Evolutionary conservation across 1,284 basidiomycete genomes (phyloP).

Genomic region (Rhodotorula mucilaginosa): DNA sequence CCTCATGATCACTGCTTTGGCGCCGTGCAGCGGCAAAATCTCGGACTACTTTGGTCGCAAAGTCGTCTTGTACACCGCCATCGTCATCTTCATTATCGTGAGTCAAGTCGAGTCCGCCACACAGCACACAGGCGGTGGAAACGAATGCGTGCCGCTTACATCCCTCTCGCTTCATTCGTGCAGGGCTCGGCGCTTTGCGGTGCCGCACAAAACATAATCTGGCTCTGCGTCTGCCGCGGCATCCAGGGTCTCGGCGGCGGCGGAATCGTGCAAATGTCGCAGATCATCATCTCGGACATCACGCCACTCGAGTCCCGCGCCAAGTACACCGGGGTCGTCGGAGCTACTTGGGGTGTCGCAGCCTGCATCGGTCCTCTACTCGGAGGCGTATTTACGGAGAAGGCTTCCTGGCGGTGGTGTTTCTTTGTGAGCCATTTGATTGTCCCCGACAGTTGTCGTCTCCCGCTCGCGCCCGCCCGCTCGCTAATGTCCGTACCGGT

Average conservation of each 20-base stretch:
- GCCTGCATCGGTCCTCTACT: slow-evolving; percentile 71
- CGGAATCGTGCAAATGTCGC: slow-evolving; percentile 3
- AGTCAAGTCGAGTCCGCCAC: background rate
- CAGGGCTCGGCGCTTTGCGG: slow-evolving; percentile 73
- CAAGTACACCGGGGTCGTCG: slow-evolving; percentile 68
- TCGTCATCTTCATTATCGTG: slow-evolving; percentile 65
- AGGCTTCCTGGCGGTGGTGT: slow-evolving; percentile 36
- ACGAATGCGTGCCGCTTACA: background rate
- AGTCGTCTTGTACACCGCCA: slow-evolving; percentile 66
- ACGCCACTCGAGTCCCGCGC: slow-evolving; percentile 62
- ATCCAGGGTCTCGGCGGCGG: slow-evolving; percentile 75
- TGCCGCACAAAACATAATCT: slow-evolving; percentile 71
- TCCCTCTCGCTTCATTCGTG: background rate
- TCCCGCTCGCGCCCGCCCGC: no score
- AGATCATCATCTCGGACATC: slow-evolving; percentile 74
- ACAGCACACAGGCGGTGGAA: no score
- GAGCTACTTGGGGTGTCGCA: slow-evolving; percentile 71
- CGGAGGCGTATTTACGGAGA: slow-evolving; percentile 53
- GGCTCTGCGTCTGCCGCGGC: slow-evolving; percentile 70
- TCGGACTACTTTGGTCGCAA: slow-evolving; percentile 64
- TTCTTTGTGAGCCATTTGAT: background rate
- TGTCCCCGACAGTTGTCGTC: no score
- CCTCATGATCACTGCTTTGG: slow-evolving; percentile 35
- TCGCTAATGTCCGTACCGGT: background rate
- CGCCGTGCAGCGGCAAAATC: slow-evolving; percentile 65